Conservation (phyloP, 306 rosid genomes). For the Cicer chorassanicum region DNA sequence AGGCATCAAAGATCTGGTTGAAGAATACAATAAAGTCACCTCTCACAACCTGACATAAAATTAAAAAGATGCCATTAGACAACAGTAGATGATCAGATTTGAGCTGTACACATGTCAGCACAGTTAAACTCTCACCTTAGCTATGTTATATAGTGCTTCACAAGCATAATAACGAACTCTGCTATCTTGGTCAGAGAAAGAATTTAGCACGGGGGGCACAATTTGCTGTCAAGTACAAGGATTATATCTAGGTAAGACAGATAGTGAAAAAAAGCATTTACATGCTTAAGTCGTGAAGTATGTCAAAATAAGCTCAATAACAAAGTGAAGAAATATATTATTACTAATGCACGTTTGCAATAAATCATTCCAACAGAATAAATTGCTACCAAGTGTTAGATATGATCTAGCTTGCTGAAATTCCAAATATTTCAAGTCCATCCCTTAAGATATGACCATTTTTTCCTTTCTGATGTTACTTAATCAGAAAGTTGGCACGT, state of each 20-base stretch:
- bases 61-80: conserved; percentile 45
- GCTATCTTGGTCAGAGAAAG: conserved; percentile 97
- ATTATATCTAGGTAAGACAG: conserved; percentile 32
- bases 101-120: conserved; percentile 35
- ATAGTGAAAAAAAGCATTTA: conserved; percentile 28
- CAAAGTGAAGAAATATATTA: conserved; percentile 13
- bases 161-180: conserved; percentile 99
- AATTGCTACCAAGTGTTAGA: not conserved
- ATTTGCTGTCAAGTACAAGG: conserved; percentile 73
- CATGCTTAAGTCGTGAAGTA: conserved; percentile 8
- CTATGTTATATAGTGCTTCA: conserved; percentile 94
- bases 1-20: conserved; percentile 95
- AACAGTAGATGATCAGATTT: conserved; percentile 36
- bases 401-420: not conserved
- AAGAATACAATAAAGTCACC: conserved; percentile 97
- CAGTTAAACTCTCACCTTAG: conserved; percentile 72
- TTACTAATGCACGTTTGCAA: conserved; percentile 19
- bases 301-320: conserved; percentile 30
- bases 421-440: conserved; percentile 11
- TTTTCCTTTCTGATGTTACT: conserved; percentile 23
- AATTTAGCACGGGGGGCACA: conserved; percentile 86
- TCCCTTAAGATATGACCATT: not conserved
- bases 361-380: conserved; percentile 13
- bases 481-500: conserved; percentile 11
- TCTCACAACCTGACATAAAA: conserved; percentile 85